Conservation (phyloP, 352 stramenopile genomes). For the Phytophthora vignae region DNA sequence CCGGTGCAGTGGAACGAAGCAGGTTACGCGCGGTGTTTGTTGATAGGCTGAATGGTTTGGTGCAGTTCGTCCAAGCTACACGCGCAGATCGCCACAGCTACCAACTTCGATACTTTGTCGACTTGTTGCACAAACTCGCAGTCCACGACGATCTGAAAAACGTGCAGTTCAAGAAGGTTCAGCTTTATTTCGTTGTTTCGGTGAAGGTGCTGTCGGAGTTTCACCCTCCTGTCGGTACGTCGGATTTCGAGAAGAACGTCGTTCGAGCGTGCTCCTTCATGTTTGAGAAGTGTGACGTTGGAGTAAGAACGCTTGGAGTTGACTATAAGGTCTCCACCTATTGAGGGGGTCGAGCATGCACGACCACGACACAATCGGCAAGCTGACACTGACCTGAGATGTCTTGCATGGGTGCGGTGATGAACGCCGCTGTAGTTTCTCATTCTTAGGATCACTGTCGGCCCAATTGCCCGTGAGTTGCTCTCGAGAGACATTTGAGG, state of each 20-base stretch:
- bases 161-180: not conserved
- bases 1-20: not conserved
- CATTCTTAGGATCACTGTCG: too few relatives aligned
- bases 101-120: not conserved
- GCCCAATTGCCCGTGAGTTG: too few relatives aligned
- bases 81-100: not conserved
- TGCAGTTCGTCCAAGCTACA: not conserved
- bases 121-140: not conserved
- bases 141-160: not conserved
- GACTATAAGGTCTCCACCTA: not conserved
- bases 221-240: not conserved
- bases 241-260: not conserved
- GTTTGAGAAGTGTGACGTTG: not conserved
- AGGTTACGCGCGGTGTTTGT: not conserved
- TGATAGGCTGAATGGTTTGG: not conserved
- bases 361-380: too few relatives aligned
- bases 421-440: too few relatives aligned
- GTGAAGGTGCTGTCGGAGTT: not conserved
- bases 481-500: too few relatives aligned
- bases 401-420: too few relatives aligned
- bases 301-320: not conserved
- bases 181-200: not conserved
- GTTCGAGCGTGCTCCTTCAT: not conserved
- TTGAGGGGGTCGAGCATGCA: not conserved
- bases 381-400: too few relatives aligned